Conservation (phyloP, 306 rosid species). For the Corylus avellana region DNA sequence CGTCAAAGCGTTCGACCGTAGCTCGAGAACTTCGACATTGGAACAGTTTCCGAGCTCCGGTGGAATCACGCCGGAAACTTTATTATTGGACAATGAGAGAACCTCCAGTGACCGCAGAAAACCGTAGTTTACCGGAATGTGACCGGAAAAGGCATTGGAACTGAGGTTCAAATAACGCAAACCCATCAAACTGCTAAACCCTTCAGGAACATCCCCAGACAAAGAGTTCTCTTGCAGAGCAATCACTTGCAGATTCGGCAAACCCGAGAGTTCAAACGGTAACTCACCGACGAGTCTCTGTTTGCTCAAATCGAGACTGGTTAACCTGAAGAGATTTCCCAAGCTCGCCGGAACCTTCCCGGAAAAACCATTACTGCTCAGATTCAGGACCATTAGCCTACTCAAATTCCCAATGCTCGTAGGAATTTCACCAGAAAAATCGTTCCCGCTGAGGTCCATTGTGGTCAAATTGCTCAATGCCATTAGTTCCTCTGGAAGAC, state of each 20-base stretch:
- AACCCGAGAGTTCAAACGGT: slow-evolving; percentile 84
- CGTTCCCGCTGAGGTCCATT: slow-evolving; percentile 75
- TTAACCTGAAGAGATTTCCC: slow-evolving; percentile 78
- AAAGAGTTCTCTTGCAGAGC: slow-evolving; percentile 73
- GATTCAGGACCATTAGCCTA: slow-evolving; percentile 61
- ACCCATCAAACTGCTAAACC: slow-evolving; percentile 87
- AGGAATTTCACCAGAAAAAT: slow-evolving; percentile 56
- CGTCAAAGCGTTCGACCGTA: slow-evolving; percentile 55
- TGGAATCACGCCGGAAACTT: slow-evolving; percentile 61
- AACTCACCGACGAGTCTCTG: slow-evolving; percentile 82
- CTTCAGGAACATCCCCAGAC: slow-evolving; percentile 83
- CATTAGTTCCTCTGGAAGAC: slow-evolving; percentile 51
- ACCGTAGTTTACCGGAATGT: slow-evolving; percentile 77
- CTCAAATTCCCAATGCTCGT: slow-evolving; percentile 56
- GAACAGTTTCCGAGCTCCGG: slow-evolving; percentile 80
- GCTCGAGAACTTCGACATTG: slow-evolving; percentile 58
- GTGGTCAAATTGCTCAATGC: slow-evolving; percentile 59
- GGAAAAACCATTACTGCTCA: slow-evolving; percentile 73
- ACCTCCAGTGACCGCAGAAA: slow-evolving; percentile 67
- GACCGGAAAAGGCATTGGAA: slow-evolving; percentile 68
- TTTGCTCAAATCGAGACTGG: slow-evolving; percentile 81
- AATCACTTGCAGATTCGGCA: slow-evolving; percentile 80
- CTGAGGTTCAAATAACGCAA: slow-evolving; percentile 72
- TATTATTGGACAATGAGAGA: slow-evolving; percentile 74
- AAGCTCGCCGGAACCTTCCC: slow-evolving; percentile 71